These are phyloP conservation scores for Trichoderma sp. DNA, from an alignment of 2,329 filamentous ascomycete genomes.

Conservation along the genomic window DNA sequence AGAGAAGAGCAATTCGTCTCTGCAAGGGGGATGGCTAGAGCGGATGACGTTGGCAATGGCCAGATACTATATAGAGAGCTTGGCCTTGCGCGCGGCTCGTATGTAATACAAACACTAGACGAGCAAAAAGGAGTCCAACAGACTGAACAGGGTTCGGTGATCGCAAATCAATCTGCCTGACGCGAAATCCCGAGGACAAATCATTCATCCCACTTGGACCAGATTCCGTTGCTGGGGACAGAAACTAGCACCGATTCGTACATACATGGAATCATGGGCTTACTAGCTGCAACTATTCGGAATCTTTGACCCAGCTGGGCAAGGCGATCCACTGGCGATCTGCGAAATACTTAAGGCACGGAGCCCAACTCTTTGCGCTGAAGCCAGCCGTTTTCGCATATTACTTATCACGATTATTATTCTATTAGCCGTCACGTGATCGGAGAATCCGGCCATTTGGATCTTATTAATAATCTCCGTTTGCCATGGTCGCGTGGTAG, in stretches of 20 bases:
- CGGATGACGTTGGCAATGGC: background rate
- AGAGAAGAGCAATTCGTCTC: too few species aligned
- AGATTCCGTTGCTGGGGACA: background rate
- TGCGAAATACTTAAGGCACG: background rate
- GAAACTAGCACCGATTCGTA: background rate
- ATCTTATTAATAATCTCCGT: slow-evolving; percentile 7
- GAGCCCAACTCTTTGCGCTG: background rate
- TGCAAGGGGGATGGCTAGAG: background rate
- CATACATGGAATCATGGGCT: background rate
- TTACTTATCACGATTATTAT: slow-evolving; percentile 5
- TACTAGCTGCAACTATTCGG: background rate
- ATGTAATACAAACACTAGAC: too few species aligned
- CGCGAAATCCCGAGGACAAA: background rate
- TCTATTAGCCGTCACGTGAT: background rate
- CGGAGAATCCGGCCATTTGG: background rate
- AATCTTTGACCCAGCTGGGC: background rate
- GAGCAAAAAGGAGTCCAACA: background rate
- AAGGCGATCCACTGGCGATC: background rate
- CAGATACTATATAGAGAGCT: background rate
- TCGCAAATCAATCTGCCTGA: background rate
- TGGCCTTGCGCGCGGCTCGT: background rate
- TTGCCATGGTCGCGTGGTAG: background rate
- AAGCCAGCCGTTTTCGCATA: background rate
- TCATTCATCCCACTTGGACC: background rate
- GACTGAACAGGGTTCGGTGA: background rate